Conservation (phyloP, 2,329 filamentous ascomycete species). For the Stachybotrys chlorohalonatus region DNA sequence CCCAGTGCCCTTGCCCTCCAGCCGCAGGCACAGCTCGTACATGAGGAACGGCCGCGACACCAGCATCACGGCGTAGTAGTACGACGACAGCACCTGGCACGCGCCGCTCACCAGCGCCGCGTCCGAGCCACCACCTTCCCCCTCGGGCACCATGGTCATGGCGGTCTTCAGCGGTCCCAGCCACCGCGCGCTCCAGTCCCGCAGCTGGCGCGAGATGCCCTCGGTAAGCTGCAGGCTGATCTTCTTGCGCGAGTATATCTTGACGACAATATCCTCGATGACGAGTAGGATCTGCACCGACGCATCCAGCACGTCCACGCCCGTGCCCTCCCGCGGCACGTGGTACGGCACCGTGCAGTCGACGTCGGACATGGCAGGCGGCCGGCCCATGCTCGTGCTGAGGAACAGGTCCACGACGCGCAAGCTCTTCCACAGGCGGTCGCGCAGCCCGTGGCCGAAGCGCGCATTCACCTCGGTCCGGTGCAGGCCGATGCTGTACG, state of each 20-base stretch:
- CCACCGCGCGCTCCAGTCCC: slow-evolving; percentile 43
- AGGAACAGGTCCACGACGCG: slow-evolving; percentile 43
- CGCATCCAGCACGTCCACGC: slow-evolving; percentile 39
- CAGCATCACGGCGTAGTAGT: slow-evolving; percentile 50
- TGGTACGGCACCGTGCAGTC: slow-evolving; percentile 45
- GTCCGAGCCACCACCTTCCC: slow-evolving; percentile 3
- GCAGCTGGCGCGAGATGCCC: slow-evolving; percentile 41
- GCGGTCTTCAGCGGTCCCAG: slow-evolving; percentile 32
- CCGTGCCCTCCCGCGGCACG: slow-evolving; percentile 21
- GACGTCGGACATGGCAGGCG: slow-evolving; percentile 42
- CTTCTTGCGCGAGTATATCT: slow-evolving; percentile 44
- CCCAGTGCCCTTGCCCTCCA: slow-evolving; percentile 16
- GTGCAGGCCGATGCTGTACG: slow-evolving; percentile 44
- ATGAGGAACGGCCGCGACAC: slow-evolving; percentile 47
- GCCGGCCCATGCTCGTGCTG: slow-evolving; percentile 44
- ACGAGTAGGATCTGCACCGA: slow-evolving; percentile 44
- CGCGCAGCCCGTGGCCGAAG: slow-evolving; percentile 38
- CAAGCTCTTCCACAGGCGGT: slow-evolving; percentile 45
- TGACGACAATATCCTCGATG: slow-evolving; percentile 38
- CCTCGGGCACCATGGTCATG: slow-evolving; percentile 10
- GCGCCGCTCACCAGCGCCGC: slow-evolving; percentile 32
- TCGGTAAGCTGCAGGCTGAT: slow-evolving; percentile 44
- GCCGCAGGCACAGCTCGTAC: slow-evolving; percentile 40
- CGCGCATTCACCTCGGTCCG: slow-evolving; percentile 44
- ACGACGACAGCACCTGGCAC: slow-evolving; percentile 41